A percentile compares a stretch with the other conserved stretches of the same genome.
Conservation (phyloP, 306 rosid species). For the Cicer judaicum region DNA sequence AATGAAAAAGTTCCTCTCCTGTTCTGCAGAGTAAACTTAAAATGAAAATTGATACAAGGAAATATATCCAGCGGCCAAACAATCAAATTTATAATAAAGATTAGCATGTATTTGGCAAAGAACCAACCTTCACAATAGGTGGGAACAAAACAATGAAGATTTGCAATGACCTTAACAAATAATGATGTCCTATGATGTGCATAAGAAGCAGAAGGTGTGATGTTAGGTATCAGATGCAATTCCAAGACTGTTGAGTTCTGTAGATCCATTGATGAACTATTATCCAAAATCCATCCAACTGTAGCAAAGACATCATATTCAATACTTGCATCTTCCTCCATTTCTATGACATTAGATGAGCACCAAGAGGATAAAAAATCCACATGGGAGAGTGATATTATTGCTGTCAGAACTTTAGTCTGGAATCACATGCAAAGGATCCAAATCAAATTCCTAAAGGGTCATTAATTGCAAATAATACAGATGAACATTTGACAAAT, state of each 20-base stretch:
- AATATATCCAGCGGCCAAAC: constrained; percentile 34
- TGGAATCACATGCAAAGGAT: constrained; percentile 65
- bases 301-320: constrained; percentile 88
- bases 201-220: constrained; percentile 73
- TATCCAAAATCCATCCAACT: constrained; percentile 89
- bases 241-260: constrained; percentile 56
- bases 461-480: constrained; percentile 23
- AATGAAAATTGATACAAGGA: constrained; percentile 40
- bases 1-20: constrained; percentile 86
- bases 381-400: constrained; percentile 80
- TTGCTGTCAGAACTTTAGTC: constrained; percentile 90
- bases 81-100: constrained; percentile 33
- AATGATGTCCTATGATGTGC: constrained; percentile 90
- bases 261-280: constrained; percentile 52
- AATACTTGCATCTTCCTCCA: constrained; percentile 80
- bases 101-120: constrained; percentile 41
- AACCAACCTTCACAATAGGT: constrained; percentile 84
- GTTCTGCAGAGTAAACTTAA: constrained; percentile 66
- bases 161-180: constrained; percentile 93
- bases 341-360: constrained; percentile 76
- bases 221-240: constrained; percentile 56
- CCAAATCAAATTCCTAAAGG: constrained; percentile 43
- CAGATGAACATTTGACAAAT: constrained; percentile 42
- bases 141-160: constrained; percentile 96
- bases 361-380: constrained; percentile 93